Evolutionary conservation across 176 grass and related monocot species (phyloP).

Genomic region (Eragrostis curvula): DNA sequence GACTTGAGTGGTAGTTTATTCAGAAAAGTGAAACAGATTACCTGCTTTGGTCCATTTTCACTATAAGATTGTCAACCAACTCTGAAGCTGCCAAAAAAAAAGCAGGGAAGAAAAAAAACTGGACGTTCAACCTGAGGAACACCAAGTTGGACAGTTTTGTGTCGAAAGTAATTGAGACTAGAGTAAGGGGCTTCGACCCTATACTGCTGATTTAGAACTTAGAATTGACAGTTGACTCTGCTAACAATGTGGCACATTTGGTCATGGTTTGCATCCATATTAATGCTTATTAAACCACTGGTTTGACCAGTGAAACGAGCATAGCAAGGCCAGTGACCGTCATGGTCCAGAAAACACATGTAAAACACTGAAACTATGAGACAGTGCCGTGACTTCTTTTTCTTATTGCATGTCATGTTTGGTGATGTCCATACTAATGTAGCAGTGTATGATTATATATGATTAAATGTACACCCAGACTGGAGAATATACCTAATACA

Average conservation of each 20-base stretch:
- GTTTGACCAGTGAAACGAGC: not conserved
- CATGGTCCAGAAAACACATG: not conserved
- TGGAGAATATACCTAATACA: not conserved
- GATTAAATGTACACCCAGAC: not conserved
- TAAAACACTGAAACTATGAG: not conserved
- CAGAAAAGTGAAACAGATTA: not conserved
- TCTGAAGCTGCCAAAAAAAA: not conserved
- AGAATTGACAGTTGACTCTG: not conserved
- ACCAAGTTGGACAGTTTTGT: not conserved
- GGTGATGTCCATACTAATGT: not conserved
- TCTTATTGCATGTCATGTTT: not conserved
- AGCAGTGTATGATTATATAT: not conserved
- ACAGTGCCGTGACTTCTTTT: constrained; percentile 13
- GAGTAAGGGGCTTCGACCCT: not conserved
- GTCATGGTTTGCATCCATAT: not conserved
- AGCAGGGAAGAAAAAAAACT: not conserved
- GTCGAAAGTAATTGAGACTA: not conserved
- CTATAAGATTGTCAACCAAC: not conserved
- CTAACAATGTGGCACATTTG: not conserved
- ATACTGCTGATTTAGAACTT: not conserved
- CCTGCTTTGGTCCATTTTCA: not conserved
- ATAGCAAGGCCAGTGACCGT: not conserved
- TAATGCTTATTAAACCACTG: not conserved
- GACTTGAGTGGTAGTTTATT: not conserved
- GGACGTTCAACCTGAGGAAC: not conserved